phyloP scores from a whole-genome alignment of 176 grass and related monocot species.

The Avena insularis region DNA sequence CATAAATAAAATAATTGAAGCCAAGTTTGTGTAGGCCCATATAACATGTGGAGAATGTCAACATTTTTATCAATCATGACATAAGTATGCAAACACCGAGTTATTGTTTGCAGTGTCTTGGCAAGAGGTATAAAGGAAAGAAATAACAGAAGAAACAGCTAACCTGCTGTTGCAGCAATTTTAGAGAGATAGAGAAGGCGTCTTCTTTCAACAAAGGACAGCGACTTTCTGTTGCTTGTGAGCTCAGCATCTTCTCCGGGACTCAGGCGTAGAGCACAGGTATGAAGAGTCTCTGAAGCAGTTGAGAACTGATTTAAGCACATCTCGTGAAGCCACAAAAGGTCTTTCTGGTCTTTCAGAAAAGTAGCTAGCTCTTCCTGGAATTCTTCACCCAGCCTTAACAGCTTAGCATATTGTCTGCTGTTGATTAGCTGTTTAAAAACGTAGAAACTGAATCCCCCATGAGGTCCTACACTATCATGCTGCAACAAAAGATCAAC shows the following conservation, averaged over 20 bases:
- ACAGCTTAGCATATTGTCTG: constrained; percentile 67
- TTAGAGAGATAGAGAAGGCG: constrained; percentile 93
- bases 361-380: constrained; percentile 84
- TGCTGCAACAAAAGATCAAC: constrained; percentile 72
- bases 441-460: constrained; percentile 95
- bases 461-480: constrained; percentile 84
- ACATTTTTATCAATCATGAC: constrained; percentile 25
- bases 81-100: constrained; percentile 17
- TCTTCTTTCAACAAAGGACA: constrained; percentile 79
- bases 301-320: constrained; percentile 82
- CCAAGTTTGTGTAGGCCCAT: constrained; percentile 35
- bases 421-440: constrained; percentile 78
- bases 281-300: constrained; percentile 83
- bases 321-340: constrained; percentile 93
- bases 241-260: constrained; percentile 48
- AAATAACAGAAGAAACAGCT: constrained; percentile 42
- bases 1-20: constrained; percentile 9
- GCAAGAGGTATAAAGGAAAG: neutral
- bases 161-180: constrained; percentile 92
- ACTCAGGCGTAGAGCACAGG: constrained; percentile 52
- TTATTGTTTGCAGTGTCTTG: neutral
- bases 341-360: constrained; percentile 81
- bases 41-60: neutral
- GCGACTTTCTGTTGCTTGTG: constrained; percentile 45
- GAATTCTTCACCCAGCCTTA: constrained; percentile 99